Conservation (phyloP, 371 early-diverging fungal genomes). For the Dinochytrium kinnereticum region DNA sequence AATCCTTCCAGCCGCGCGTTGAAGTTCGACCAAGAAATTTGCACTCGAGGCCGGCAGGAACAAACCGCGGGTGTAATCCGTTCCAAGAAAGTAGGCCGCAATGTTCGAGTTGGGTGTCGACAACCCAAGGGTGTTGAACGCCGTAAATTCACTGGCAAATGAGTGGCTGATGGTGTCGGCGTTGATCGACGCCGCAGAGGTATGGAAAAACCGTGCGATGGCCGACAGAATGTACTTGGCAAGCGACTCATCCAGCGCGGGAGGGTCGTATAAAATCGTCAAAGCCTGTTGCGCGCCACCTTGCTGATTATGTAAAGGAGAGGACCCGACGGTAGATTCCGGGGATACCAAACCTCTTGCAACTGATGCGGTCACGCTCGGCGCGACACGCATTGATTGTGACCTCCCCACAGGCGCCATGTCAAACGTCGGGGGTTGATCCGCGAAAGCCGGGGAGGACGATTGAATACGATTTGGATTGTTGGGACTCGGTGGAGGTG, state of each 20-base stretch:
- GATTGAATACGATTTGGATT: background rate
- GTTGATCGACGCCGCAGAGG: constrained; percentile 45
- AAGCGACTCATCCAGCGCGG: constrained; percentile 73
- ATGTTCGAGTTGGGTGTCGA: constrained; percentile 19
- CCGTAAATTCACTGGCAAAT: constrained; percentile 16
- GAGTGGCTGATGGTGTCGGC: constrained; percentile 60
- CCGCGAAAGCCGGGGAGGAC: constrained; percentile 5
- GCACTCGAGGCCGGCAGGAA: constrained; percentile 11
- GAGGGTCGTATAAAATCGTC: constrained; percentile 61
- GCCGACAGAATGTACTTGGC: constrained; percentile 69
- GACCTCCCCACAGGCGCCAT: constrained; percentile 10
- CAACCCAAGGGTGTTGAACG: constrained; percentile 15
- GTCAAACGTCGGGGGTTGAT: constrained; percentile 12
- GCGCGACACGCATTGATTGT: background rate
- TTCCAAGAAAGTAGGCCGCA: constrained; percentile 24
- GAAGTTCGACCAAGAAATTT: constrained; percentile 43
- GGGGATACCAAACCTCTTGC: background rate
- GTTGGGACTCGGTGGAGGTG: background rate
- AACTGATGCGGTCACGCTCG: background rate
- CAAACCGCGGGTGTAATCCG: constrained; percentile 9
- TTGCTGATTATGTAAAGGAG: background rate
- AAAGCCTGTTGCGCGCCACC: background rate
- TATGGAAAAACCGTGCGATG: constrained; percentile 70
- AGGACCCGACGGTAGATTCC: background rate
- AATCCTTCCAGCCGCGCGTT: constrained; percentile 67